phyloP scores from a whole-genome alignment of 2,329 filamentous ascomycete genomes.

The Penicillium sp. region DNA sequence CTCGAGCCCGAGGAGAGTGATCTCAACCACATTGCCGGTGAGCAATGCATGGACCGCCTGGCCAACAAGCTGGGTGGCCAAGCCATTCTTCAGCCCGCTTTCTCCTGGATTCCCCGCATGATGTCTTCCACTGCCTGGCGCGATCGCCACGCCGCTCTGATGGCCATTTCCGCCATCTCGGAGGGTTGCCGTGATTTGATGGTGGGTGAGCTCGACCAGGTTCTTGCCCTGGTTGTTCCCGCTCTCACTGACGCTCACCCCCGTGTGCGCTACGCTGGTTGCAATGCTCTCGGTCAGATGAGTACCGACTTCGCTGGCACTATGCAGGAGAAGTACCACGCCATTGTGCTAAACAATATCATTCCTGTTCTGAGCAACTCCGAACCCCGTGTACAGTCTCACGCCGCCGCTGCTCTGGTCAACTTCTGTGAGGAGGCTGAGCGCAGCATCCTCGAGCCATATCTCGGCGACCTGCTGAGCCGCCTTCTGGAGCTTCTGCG shows the following conservation, averaged over 20 bases:
- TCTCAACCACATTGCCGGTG: slow-evolving; percentile 92
- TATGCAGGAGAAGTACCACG: slow-evolving; percentile 95
- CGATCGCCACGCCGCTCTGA: slow-evolving; percentile 91
- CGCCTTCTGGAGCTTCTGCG: slow-evolving; percentile 83
- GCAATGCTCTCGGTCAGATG: slow-evolving; percentile 99
- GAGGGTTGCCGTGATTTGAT: slow-evolving; percentile 95
- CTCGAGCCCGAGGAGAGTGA: slow-evolving; percentile 95
- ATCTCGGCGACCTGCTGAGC: slow-evolving; percentile 79
- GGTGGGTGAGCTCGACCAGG: slow-evolving; percentile 89
- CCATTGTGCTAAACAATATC: slow-evolving; percentile 79
- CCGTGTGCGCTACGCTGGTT: slow-evolving; percentile 93
- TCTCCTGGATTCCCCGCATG: slow-evolving; percentile 96
- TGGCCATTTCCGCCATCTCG: slow-evolving; percentile 98
- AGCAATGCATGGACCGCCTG: slow-evolving; percentile 96
- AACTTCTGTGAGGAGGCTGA: slow-evolving; percentile 99
- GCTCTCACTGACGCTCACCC: slow-evolving; percentile 85
- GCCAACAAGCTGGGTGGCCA: slow-evolving; percentile 96
- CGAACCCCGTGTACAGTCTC: slow-evolving; percentile 91
- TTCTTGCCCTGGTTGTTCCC: slow-evolving; percentile 89
- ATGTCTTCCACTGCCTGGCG: slow-evolving; percentile 93
- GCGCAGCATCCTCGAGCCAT: slow-evolving; percentile 84
- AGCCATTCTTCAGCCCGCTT: slow-evolving; percentile 86
- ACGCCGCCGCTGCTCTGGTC: slow-evolving; percentile 93
- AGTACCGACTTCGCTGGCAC: slow-evolving; percentile 97
- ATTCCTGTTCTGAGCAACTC: slow-evolving; percentile 86